These are phyloP conservation scores for Clarkia xantiana DNA, from an alignment of 345 rosid species.

Conservation along the genomic window DNA sequence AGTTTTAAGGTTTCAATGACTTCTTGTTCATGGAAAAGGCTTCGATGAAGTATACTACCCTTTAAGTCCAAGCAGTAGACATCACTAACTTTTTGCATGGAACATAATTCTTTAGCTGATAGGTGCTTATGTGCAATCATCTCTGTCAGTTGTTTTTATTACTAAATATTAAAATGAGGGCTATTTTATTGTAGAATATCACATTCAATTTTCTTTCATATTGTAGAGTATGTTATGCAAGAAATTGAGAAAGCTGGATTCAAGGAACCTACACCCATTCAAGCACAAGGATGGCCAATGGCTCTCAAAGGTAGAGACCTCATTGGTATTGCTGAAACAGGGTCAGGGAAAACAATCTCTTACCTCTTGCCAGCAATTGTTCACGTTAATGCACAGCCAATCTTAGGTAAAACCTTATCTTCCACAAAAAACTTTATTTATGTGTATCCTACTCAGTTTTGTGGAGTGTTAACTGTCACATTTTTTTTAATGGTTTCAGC, in stretches of 20 bases:
- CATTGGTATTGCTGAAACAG: slow-evolving; percentile 96
- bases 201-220: neutral
- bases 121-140: no score
- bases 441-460: neutral
- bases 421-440: neutral
- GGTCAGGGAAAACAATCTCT: slow-evolving; percentile 94
- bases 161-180: no score
- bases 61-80: no score
- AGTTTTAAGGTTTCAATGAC: no score
- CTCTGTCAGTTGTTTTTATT: no score
- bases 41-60: no score
- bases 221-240: slow-evolving; percentile 84
- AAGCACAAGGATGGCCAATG: slow-evolving; percentile 99
- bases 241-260: slow-evolving; percentile 91
- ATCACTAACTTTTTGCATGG: no score
- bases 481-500: slow-evolving; percentile 31
- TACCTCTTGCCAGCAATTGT: slow-evolving; percentile 91
- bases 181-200: no score
- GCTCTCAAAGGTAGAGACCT: slow-evolving; percentile 96
- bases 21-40: no score
- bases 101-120: no score
- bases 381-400: slow-evolving; percentile 96
- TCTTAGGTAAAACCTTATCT: slow-evolving; percentile 40
- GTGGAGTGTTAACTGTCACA: slow-evolving; percentile 1
- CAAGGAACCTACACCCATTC: slow-evolving; percentile 90